Evolutionary conservation across 768 basidiomycete species (phyloP).

Genomic region (Suillus fuscotomentosus): DNA sequence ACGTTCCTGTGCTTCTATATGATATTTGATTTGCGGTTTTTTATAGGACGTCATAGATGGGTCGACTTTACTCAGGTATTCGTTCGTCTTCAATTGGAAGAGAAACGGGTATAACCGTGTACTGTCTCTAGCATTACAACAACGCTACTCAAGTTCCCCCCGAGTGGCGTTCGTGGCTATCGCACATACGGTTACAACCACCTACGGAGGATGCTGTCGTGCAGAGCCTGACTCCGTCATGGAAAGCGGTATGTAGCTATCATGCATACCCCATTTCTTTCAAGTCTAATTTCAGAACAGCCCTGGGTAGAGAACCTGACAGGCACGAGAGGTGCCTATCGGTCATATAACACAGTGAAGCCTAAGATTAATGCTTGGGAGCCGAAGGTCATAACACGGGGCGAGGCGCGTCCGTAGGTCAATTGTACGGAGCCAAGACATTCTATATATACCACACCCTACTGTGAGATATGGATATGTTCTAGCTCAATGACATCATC

Average conservation of each 20-base stretch:
- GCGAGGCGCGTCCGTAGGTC: constrained; percentile 13
- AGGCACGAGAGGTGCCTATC: constrained; percentile 89
- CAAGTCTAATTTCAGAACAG: constrained; percentile 37
- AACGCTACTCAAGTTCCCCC: constrained; percentile 94
- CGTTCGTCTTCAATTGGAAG: neutral
- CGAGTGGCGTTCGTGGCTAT: constrained; percentile 97
- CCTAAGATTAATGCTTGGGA: constrained; percentile 87
- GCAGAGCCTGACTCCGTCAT: constrained; percentile 66
- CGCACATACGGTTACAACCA: constrained; percentile 82
- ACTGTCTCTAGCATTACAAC: constrained; percentile 60
- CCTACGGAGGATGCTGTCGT: constrained; percentile 76
- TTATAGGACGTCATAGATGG: constrained; percentile 91
- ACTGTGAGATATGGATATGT: constrained; percentile 5
- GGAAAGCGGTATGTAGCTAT: constrained; percentile 70
- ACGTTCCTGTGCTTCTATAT: neutral
- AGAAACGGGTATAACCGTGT: constrained; percentile 2
- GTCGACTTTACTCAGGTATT: constrained; percentile 85
- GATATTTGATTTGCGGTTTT: neutral
- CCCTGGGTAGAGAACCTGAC: constrained; percentile 88
- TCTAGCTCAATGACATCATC: constrained; percentile 47
- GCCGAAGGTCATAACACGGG: constrained; percentile 62
- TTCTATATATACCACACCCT: neutral
- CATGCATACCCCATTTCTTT: neutral
- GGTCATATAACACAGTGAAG: constrained; percentile 80
- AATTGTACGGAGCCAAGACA: neutral